Evolutionary conservation across 768 basidiomycete species (phyloP).

Genomic region (Mycena kentingensis): DNA sequence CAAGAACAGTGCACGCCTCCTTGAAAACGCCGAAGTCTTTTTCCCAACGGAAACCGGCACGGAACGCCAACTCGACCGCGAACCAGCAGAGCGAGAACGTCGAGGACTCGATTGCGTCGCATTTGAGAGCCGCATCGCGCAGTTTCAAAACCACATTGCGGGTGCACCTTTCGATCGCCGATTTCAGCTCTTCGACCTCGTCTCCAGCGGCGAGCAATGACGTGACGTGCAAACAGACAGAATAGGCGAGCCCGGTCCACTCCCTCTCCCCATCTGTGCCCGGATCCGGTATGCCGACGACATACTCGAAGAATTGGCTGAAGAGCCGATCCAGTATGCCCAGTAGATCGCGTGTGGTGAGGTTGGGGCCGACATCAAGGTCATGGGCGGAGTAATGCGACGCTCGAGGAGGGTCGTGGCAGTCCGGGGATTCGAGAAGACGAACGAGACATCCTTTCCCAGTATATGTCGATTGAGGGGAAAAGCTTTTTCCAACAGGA

Average conservation of each 20-base stretch:
- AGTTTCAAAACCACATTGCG: constrained; percentile 40
- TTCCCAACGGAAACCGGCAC: constrained; percentile 35
- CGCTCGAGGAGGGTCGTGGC: constrained; percentile 32
- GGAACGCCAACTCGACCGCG: constrained; percentile 55
- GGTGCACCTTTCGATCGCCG: constrained; percentile 39
- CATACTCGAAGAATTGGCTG: constrained; percentile 44
- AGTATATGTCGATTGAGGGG: constrained; percentile 52
- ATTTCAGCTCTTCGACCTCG: constrained; percentile 33
- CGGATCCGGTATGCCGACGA: constrained; percentile 38
- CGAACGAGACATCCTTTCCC: constrained; percentile 66
- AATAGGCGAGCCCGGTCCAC: constrained; percentile 44
- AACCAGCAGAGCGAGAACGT: constrained; percentile 63
- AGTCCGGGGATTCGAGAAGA: constrained; percentile 54
- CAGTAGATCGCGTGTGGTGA: constrained; percentile 47
- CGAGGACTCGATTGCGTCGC: constrained; percentile 38
- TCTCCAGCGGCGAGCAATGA: constrained; percentile 42
- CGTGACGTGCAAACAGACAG: constrained; percentile 48
- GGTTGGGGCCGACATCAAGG: constrained; percentile 45
- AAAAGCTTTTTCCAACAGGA: constrained; percentile 55
- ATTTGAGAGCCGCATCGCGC: constrained; percentile 35
- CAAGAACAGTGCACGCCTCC: constrained; percentile 40
- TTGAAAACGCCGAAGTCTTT: constrained; percentile 23
- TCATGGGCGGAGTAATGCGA: constrained; percentile 36
- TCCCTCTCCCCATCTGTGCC: constrained; percentile 34
- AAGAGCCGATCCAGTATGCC: constrained; percentile 47